Evolutionary conservation across 176 grass and related monocot genomes (phyloP).

Genomic region (Saccharum spontaneum): DNA sequence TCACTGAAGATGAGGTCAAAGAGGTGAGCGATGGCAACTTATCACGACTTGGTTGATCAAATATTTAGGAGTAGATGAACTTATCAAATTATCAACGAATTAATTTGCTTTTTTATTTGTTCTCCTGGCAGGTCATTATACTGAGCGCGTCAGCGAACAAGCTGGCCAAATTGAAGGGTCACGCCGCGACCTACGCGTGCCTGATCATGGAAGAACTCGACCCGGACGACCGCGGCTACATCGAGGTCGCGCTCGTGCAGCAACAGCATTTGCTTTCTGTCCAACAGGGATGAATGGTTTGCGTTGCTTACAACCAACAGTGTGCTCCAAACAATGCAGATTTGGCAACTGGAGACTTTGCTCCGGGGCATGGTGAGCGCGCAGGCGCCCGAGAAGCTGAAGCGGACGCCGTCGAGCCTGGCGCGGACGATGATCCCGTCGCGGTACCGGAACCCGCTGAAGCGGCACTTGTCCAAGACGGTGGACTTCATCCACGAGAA

Average conservation of each 20-base stretch:
- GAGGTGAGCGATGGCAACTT: constrained; percentile 47
- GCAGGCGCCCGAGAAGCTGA: constrained; percentile 67
- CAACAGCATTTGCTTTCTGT: background rate
- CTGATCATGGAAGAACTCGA: constrained; percentile 99
- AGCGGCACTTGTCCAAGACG: constrained; percentile 50
- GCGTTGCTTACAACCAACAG: background rate
- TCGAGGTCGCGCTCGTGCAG: constrained; percentile 56
- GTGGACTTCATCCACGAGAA: constrained; percentile 88
- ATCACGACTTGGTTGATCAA: background rate
- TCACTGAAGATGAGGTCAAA: constrained; percentile 96
- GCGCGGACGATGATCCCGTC: constrained; percentile 87
- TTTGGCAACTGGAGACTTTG: constrained; percentile 92
- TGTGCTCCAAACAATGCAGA: constrained; percentile 35
- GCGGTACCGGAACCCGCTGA: constrained; percentile 66
- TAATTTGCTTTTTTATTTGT: background rate
- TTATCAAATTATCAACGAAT: background rate
- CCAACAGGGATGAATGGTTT: background rate
- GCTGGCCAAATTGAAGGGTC: constrained; percentile 78
- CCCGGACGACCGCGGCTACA: constrained; percentile 78
- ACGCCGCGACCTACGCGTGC: constrained; percentile 82
- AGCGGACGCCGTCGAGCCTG: constrained; percentile 66
- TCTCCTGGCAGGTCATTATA: constrained; percentile 70
- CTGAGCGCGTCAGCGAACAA: constrained; percentile 90
- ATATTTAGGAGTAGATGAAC: background rate
- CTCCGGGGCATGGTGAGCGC: constrained; percentile 81